Base-by-base conservation (phyloP, 495 filamentous ascomycete species). In the Penicillium herquei region DNA sequence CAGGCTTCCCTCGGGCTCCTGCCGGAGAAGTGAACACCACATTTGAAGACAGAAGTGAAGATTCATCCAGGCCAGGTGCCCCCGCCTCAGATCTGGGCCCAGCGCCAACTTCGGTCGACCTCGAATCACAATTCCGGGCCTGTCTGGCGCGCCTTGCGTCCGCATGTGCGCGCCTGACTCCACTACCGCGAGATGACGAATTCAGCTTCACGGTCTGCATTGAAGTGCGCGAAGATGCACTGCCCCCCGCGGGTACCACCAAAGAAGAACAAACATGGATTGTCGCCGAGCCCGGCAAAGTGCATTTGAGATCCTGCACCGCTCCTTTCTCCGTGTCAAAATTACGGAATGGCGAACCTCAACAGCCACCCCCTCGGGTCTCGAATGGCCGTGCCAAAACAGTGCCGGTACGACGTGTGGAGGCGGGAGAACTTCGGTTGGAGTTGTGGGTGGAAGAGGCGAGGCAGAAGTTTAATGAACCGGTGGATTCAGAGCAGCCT, bases 131-230 rank as follows among this genome's bases (percentile, higher is more conserved):
- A 64, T 88, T 91, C 59, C 81, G 87, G 52, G 81, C 81, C 44
- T 81, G 78, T 52, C 64, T 82, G 42, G 71, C 78, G 9, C 68
- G 78, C 37, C 63, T 82, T 18, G 75, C 77, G 9, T 76, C 73
- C 1, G 72, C 81, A 18, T 84, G 84, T 57, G 79, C 85, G 42
- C 77, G 75, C 30, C 73, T 96, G 59, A 76, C 65, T 2, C 79
- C 86, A 3, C 63, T 96, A 55, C 90, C 91, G 0, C 72, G 80
- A 17, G 81, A 87, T 55, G 76, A 78, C 54, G 76, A 79, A 56
- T 95, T 92, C 70, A 88, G 88, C 14, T 98, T 90, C 64, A 96
- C 90, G 12, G 76, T 98, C 26, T 90, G 87, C 33, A 85, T 96
- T 30, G 94, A 98, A 72, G 75, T 96, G 56, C 81, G 84, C 35